Conservation (phyloP, 2,329 filamentous ascomycete genomes). For the Fusarium dimerum region DNA sequence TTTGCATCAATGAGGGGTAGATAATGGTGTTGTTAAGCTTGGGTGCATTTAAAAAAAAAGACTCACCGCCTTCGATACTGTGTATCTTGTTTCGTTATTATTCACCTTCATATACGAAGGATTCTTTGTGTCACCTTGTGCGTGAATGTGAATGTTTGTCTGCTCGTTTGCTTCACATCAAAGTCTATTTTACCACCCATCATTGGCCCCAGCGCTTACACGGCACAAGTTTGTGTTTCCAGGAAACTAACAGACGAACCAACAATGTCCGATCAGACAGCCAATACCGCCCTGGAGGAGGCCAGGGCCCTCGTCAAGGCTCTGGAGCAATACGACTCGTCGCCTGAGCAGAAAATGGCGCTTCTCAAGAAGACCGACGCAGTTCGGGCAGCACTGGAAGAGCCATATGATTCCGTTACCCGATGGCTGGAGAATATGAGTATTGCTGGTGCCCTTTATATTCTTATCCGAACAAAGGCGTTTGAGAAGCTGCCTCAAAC, state of each 20-base stretch:
- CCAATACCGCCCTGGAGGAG: slow-evolving; percentile 6
- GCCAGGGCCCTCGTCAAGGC: slow-evolving; percentile 19
- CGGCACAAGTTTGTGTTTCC: not conserved
- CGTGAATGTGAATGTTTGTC: too few relatives aligned
- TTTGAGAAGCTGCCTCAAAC: slow-evolving; percentile 16
- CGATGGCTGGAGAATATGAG: slow-evolving; percentile 24
- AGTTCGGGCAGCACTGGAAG: slow-evolving; percentile 20
- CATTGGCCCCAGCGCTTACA: not conserved
- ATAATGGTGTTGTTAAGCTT: not conserved
- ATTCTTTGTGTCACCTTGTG: too few relatives aligned
- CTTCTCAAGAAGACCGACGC: slow-evolving; percentile 20
- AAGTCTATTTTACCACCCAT: too few relatives aligned
- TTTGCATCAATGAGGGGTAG: not conserved
- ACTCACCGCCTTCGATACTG: not conserved
- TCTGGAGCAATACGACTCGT: slow-evolving; percentile 20
- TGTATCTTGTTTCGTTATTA: too few relatives aligned
- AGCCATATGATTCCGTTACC: slow-evolving; percentile 21
- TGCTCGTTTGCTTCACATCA: too few relatives aligned
- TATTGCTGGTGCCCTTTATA: slow-evolving; percentile 18
- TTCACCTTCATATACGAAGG: too few relatives aligned
- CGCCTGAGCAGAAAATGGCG: slow-evolving; percentile 10
- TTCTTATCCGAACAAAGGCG: slow-evolving; percentile 17
- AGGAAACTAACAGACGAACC: not conserved
- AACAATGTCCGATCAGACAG: slow-evolving; percentile 3
- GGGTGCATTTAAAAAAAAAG: not conserved